Evolutionary conservation across 1,139 yeast genomes (phyloP), one percentile per base, ranked within the genome.

Genomic region (Taphrina pruni): DNA sequence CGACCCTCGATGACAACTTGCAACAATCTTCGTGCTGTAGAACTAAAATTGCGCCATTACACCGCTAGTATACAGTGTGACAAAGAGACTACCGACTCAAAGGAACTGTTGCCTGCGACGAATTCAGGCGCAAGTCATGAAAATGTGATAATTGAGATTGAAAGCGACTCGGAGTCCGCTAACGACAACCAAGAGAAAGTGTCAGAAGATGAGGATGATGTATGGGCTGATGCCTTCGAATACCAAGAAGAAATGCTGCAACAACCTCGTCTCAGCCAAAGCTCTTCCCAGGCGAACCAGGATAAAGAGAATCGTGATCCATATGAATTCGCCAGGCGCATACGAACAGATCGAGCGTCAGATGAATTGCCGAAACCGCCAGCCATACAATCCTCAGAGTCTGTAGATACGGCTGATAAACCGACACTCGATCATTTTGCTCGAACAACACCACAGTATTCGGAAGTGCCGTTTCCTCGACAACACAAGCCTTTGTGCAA

Each of bases 201-300:
- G 8, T 51, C 56, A 9, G 36, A 51, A 17, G 50, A 41, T 41
- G 61, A 58, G n/a, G 52, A 58, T 17, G 62, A 45, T 26, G 62
- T 58, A 20, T 58, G 62, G 62, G 62, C 62, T 2, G 62, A 58
- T 46, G 62, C 62, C 6, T 58, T 26, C 26, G 62, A 58, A 35
- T 58, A 58, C 21, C 62, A 58, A 58, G 62, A 58, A 39, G 50
- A 46, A 14, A 45, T 46, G 54, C 54, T 58, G 21, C 48, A 2
- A 17, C 50, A 41, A n/a, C 36, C 36, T 6, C 60, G 60, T 6
- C 50, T 56, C 26, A 56, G 60, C 39, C 60, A 56, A 56, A 48
- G 6, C 1, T 36, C 58, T 6, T 8, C 41, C 2, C 11, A 36
- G 12, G 12, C 11, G 32, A 12, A 7, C 11, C 6, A 17, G 4